phyloP scores from a whole-genome alignment of 23 red algal species.

The Pyropia haitanensis region DNA sequence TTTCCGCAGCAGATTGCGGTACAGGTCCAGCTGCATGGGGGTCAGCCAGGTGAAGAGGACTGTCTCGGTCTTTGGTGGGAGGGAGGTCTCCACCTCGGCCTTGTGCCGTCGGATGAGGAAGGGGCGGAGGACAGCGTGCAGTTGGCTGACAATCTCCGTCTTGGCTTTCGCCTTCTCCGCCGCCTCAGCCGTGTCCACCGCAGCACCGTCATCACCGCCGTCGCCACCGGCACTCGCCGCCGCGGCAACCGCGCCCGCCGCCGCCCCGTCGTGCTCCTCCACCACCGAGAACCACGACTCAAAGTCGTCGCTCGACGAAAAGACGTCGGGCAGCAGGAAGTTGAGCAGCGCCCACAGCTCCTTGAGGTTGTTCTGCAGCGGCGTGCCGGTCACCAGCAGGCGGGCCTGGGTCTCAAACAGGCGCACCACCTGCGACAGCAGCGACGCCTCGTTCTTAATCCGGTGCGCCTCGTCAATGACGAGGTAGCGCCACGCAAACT shows the following conservation, averaged over 20 bases:
- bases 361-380: slow-evolving; percentile 98
- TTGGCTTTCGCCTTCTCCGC: slow-evolving; percentile 3
- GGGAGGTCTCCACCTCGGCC: slow-evolving; percentile 75
- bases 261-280: slow-evolving; percentile 49
- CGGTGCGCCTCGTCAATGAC: slow-evolving; percentile 99
- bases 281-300: slow-evolving; percentile 91
- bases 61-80: slow-evolving; percentile 97
- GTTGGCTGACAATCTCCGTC: slow-evolving; percentile 78
- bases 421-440: slow-evolving; percentile 88
- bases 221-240: slow-evolving; percentile 12
- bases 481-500: slow-evolving; percentile 95
- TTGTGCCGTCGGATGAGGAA: slow-evolving; percentile 95
- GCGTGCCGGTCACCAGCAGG: slow-evolving; percentile 92
- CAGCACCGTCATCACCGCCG: neutral
- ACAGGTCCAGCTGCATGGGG: slow-evolving; percentile 81
- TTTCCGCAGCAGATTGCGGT: slow-evolving; percentile 88
- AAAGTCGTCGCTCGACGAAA: slow-evolving; percentile 81
- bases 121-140: slow-evolving; percentile 94
- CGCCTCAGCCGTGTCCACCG: neutral
- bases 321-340: slow-evolving; percentile 97
- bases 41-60: slow-evolving; percentile 83
- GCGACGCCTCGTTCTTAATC: slow-evolving; percentile 94
- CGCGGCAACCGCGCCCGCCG: slow-evolving; percentile 12
- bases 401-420: slow-evolving; percentile 73
- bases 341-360: slow-evolving; percentile 99